phyloP scores from a whole-genome alignment of 2,329 filamentous ascomycete species.

The Aspergillus fructus region DNA sequence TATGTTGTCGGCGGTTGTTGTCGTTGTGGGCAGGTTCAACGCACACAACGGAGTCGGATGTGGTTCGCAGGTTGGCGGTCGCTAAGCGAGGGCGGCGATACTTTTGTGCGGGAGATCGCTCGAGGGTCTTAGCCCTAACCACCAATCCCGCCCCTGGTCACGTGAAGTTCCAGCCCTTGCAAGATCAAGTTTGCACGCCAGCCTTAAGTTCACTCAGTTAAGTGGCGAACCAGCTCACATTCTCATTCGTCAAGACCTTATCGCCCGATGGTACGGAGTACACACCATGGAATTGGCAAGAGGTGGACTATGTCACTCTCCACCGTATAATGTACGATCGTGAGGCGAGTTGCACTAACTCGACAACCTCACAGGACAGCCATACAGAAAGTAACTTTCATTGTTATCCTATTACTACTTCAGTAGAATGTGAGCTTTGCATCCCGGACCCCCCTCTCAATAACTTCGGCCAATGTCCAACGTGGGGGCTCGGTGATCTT shows the following conservation, averaged over 20 bases:
- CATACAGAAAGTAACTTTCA: not conserved
- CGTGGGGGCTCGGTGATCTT: slow-evolving; percentile 64
- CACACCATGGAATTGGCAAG: not conserved
- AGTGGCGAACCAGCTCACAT: not conserved
- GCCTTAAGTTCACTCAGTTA: not conserved
- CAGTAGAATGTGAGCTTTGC: slow-evolving; percentile 68
- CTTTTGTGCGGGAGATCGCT: slow-evolving; percentile 37
- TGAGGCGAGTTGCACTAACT: not conserved
- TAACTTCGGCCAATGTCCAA: slow-evolving; percentile 73
- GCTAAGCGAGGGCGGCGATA: slow-evolving; percentile 41
- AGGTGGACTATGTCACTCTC: not conserved
- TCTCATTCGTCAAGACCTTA: not conserved
- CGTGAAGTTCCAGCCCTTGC: slow-evolving; percentile 18
- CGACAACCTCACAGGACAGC: too few relatives aligned
- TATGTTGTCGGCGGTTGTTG: slow-evolving; percentile 49
- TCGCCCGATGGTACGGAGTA: too few relatives aligned
- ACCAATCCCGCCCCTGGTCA: slow-evolving; percentile 29
- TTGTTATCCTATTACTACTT: not conserved
- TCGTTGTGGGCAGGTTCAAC: slow-evolving; percentile 46
- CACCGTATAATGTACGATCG: not conserved
- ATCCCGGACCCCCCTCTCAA: slow-evolving; percentile 69
- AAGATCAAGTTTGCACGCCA: not conserved
- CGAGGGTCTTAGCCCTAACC: slow-evolving; percentile 43
- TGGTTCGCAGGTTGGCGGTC: slow-evolving; percentile 31
- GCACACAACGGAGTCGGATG: slow-evolving; percentile 45